phyloP scores from a whole-genome alignment of 2,329 filamentous ascomycete genomes.

The Colletotrichum euphorbiae region DNA sequence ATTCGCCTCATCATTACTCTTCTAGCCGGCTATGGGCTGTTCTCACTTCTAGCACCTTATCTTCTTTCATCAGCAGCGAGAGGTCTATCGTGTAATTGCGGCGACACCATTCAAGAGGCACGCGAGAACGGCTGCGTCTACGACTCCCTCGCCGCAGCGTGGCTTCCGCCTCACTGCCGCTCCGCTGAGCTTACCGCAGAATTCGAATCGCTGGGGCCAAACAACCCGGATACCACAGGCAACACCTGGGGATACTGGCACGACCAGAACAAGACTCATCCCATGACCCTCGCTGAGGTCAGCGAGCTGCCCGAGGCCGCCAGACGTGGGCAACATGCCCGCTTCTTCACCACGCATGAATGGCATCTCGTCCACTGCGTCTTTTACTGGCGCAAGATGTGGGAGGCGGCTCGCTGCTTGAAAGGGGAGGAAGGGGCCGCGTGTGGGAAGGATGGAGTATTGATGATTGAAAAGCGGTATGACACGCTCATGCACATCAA shows the following conservation, averaged over 20 bases:
- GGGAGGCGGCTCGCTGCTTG: constrained; percentile 21
- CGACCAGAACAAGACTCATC: constrained; percentile 43
- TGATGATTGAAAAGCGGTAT: constrained; percentile 24
- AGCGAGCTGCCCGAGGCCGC: constrained; percentile 27
- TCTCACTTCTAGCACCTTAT: neutral
- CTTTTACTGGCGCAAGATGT: constrained; percentile 49
- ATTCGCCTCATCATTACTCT: neutral
- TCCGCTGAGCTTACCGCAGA: constrained; percentile 49
- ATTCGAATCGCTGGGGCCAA: constrained; percentile 47
- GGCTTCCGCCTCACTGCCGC: constrained; percentile 50
- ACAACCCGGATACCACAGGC: constrained; percentile 42
- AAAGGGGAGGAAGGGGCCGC: neutral
- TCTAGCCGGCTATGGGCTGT: neutral
- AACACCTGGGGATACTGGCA: constrained; percentile 48
- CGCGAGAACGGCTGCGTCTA: constrained; percentile 46
- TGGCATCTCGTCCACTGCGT: constrained; percentile 50
- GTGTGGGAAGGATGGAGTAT: constrained; percentile 13
- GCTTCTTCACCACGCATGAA: constrained; percentile 41
- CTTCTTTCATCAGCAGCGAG: neutral
- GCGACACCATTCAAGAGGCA: constrained; percentile 46
- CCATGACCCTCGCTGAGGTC: constrained; percentile 42
- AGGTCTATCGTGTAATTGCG: constrained; percentile 48
- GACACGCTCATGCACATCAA: constrained; percentile 30
- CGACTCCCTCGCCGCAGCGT: constrained; percentile 49
- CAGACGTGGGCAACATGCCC: constrained; percentile 32